phyloP scores from a whole-genome alignment of 306 rosid species.

The Amphicarpaea edgeworthii region DNA sequence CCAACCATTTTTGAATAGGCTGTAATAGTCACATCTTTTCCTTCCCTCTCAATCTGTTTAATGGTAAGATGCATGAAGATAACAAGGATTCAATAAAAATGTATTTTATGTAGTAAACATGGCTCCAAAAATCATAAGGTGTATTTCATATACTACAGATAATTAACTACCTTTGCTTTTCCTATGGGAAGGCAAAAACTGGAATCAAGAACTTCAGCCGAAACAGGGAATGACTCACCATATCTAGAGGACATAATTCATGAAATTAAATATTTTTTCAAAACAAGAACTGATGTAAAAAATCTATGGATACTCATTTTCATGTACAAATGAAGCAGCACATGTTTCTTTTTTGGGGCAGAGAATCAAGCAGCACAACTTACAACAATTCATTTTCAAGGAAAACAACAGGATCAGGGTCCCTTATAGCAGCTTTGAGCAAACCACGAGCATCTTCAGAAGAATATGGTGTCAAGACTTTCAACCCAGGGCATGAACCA shows the following conservation, averaged over 20 bases:
- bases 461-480: slow-evolving; percentile 92
- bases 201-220: slow-evolving; percentile 98
- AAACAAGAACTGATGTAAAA: slow-evolving; percentile 24
- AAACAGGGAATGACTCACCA: slow-evolving; percentile 95
- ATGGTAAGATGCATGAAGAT: slow-evolving; percentile 35
- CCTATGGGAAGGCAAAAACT: slow-evolving; percentile 96
- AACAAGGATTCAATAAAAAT: background rate
- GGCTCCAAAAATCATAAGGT: slow-evolving; percentile 33
- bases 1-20: slow-evolving; percentile 99
- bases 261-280: slow-evolving; percentile 42
- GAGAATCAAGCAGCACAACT: slow-evolving; percentile 50
- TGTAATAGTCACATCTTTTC: slow-evolving; percentile 96
- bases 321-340: background rate
- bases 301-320: slow-evolving; percentile 33
- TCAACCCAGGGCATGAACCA: slow-evolving; percentile 87
- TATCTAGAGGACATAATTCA: slow-evolving; percentile 63
- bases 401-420: slow-evolving; percentile 98
- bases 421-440: slow-evolving; percentile 97
- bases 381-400: slow-evolving; percentile 98
- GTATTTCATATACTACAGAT: slow-evolving; percentile 33
- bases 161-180: slow-evolving; percentile 87
- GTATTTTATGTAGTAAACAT: slow-evolving; percentile 22
- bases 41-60: slow-evolving; percentile 92
- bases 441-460: slow-evolving; percentile 98
- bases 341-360: background rate